Conservation (phyloP, 1,284 basidiomycete genomes). For the Ceratobasidium theobromae region DNA sequence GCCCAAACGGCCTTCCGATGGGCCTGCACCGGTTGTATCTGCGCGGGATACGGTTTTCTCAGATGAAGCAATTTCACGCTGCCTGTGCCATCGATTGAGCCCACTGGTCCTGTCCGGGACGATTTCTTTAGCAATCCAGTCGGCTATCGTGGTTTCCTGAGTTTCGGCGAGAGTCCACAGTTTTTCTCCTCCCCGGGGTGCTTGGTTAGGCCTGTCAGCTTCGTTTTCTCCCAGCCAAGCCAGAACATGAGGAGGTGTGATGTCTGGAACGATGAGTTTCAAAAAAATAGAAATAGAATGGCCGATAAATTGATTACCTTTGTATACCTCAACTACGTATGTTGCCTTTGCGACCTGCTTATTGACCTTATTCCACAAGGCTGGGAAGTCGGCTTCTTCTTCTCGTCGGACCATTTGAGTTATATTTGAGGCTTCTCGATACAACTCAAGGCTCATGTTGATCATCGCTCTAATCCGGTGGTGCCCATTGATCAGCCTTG, state of each 20-base stretch:
- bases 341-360: not conserved
- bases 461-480: not conserved
- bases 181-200: not conserved
- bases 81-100: not conserved
- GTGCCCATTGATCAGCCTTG: not conserved
- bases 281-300: not conserved
- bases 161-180: not conserved
- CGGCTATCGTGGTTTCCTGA: not conserved
- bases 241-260: not conserved
- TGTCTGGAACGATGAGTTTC: not conserved
- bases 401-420: not conserved
- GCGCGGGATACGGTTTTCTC: not conserved
- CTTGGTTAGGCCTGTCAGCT: not conserved
- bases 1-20: not conserved
- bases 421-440: not conserved
- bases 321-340: not conserved
- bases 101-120: not conserved
- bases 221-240: conserved; percentile 1
- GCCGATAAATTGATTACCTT: not conserved
- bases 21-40: not conserved
- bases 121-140: not conserved
- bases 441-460: not conserved
- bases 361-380: not conserved
- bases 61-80: not conserved
- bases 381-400: not conserved